Evolutionary conservation across 768 basidiomycete genomes (phyloP).

Genomic region (Panellus pusillus): DNA sequence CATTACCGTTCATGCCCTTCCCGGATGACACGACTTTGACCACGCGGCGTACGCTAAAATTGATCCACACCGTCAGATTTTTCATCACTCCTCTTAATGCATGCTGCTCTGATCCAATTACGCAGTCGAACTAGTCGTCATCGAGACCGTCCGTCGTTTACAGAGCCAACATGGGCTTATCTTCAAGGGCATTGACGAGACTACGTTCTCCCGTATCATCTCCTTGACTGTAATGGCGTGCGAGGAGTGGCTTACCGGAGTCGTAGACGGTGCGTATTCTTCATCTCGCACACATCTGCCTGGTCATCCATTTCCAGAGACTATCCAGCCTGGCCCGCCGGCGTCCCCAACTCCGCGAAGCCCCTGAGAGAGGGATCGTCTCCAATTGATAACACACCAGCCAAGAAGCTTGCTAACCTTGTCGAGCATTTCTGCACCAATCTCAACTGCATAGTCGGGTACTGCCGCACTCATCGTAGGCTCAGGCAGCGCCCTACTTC

Average conservation of each 20-base stretch:
- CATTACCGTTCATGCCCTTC: constrained; percentile 62
- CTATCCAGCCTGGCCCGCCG: constrained; percentile 29
- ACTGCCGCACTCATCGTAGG: constrained; percentile 52
- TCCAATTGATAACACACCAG: constrained; percentile 4
- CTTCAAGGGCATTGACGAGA: constrained; percentile 48
- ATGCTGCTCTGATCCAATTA: not conserved
- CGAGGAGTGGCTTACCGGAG: constrained; percentile 27
- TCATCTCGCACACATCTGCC: not conserved
- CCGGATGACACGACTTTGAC: constrained; percentile 61
- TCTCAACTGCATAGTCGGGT: constrained; percentile 48
- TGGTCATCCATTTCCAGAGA: constrained; percentile 24
- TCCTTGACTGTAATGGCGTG: constrained; percentile 29
- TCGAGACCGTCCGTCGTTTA: constrained; percentile 49
- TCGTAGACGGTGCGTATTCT: constrained; percentile 19
- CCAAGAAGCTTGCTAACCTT: constrained; percentile 31
- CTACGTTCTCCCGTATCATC: constrained; percentile 42
- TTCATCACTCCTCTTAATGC: not conserved
- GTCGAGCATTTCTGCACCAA: constrained; percentile 51
- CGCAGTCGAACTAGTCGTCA: constrained; percentile 50
- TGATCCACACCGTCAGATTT: constrained; percentile 39
- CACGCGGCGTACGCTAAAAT: constrained; percentile 31
- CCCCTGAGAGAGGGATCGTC: constrained; percentile 1
- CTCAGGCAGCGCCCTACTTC: constrained; percentile 16
- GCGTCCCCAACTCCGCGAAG: constrained; percentile 9
- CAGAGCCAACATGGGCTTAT: constrained; percentile 38